Evolutionary conservation across 176 grass and related monocot genomes (phyloP), one percentile per base, ranked within the genome.

Genomic region (Ananas comosus): DNA sequence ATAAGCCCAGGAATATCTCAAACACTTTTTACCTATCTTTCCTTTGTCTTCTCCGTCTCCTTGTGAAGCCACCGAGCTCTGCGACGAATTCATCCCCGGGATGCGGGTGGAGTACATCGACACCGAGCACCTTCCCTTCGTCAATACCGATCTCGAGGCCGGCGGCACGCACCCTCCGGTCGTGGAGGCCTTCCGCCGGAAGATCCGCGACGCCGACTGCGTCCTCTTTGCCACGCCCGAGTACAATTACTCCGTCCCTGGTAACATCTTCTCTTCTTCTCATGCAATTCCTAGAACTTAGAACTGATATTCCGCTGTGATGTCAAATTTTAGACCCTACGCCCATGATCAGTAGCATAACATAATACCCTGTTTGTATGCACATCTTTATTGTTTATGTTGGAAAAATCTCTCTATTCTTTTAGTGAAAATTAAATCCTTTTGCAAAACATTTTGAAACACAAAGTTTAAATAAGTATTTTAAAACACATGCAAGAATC

Each of bases 81-180:
- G 88, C 78, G 73, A 91, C 18, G 33, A 42, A 42, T 91, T 85
- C 29, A 78, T 96, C 74, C 50, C 76, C 16, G 91, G 80, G 6
- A 51, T 96, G 78, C 73, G 81, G 68, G 48, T 96, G 16, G 82
- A 96, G 2, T 73, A 68, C 64, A 47, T 96, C 4, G 88, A 91
- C 71, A 86, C 91, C 73, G 74, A 77, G 49, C 51, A 22, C 24
- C 82, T 96, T n/a, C 91, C 91, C 49, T 51, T 96, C 23, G 24
- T 96, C 75, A 96, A 96, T 80, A 86, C 78, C 66, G 88, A 96
- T 76, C 91, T 96, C 73, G 88, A 91, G 80, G 57, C 78, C n/a
- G 75, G 85, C 13, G 83, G 76, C 49, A 74, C 59, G 0, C 88
- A 71, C 72, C 89, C 91, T 21, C 76, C 88, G 59, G 67, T 79